Percentiles rank a stretch among this genome's conserved stretches.
These are phyloP conservation scores for Imleria badia DNA, from an alignment of 768 basidiomycete genomes.

Conservation along the genomic window DNA sequence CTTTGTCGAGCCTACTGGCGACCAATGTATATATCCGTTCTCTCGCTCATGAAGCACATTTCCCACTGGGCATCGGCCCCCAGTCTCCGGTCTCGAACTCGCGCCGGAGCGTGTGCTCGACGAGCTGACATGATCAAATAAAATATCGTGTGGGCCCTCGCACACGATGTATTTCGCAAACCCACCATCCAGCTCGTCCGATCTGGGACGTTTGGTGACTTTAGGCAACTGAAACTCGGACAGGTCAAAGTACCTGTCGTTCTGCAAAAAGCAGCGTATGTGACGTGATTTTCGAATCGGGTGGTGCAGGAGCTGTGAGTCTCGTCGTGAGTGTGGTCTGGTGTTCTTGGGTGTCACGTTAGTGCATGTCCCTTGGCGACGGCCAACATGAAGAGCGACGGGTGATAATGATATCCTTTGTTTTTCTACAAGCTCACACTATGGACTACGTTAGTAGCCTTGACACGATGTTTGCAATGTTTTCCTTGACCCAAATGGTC, in stretches of 20 bases:
- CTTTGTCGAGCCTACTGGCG: slow-evolving; percentile 7
- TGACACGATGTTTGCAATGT: too few relatives aligned
- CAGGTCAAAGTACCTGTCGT: slow-evolving; percentile 24
- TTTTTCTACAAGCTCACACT: not conserved
- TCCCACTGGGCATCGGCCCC: too few relatives aligned
- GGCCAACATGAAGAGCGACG: not conserved
- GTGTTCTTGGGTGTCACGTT: too few relatives aligned
- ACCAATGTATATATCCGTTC: not conserved
- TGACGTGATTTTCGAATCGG: slow-evolving; percentile 11
- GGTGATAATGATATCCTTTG: not conserved
- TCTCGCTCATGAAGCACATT: too few relatives aligned
- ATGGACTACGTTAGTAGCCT: too few relatives aligned
- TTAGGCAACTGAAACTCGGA: slow-evolving; percentile 12
- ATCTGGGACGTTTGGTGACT: slow-evolving; percentile 19
- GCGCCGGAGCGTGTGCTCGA: not conserved
- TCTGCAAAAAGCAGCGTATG: not conserved
- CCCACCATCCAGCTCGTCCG: slow-evolving; percentile 21
- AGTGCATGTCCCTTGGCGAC: too few relatives aligned
- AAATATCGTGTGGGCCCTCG: not conserved
- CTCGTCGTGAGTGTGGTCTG: too few relatives aligned
- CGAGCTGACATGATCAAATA: not conserved
- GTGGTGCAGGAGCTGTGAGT: slow-evolving; percentile 13
- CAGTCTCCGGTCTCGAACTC: not conserved
- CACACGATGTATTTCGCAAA: not conserved
- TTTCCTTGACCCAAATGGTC: too few relatives aligned